These are phyloP conservation scores for Cucurbitaria berberidis DNA, from an alignment of 2,329 filamentous ascomycete species.

Conservation along the genomic window DNA sequence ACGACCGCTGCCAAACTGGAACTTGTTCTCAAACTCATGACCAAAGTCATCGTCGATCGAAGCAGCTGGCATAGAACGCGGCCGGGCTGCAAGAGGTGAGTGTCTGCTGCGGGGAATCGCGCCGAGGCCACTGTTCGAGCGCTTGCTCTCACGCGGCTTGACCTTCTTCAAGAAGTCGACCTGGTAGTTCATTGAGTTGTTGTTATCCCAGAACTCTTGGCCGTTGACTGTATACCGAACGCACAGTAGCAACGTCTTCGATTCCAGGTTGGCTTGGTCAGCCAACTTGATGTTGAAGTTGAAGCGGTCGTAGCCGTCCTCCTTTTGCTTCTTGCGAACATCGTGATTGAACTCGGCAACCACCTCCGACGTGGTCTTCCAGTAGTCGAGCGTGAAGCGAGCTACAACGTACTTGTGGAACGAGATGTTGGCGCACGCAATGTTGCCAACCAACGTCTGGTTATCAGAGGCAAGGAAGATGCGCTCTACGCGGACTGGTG, in stretches of 20 bases:
- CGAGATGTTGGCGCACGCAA: slow-evolving; percentile 85
- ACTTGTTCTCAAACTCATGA: slow-evolving; percentile 59
- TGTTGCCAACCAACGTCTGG: slow-evolving; percentile 80
- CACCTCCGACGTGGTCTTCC: slow-evolving; percentile 97
- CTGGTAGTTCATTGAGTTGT: slow-evolving; percentile 84
- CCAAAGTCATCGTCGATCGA: slow-evolving; percentile 74
- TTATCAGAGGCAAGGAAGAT: slow-evolving; percentile 89
- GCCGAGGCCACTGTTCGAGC: slow-evolving; percentile 57
- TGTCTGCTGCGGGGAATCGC: slow-evolving; percentile 58
- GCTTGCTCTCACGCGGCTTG: slow-evolving; percentile 58
- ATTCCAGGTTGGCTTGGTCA: slow-evolving; percentile 88
- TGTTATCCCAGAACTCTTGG: slow-evolving; percentile 95
- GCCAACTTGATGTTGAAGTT: slow-evolving; percentile 92
- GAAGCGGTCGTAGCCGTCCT: slow-evolving; percentile 82
- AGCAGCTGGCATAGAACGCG: slow-evolving; percentile 55
- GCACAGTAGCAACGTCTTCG: slow-evolving; percentile 92
- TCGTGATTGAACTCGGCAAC: slow-evolving; percentile 85
- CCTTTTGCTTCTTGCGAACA: slow-evolving; percentile 69
- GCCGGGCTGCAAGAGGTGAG: slow-evolving; percentile 54
- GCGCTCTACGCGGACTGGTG: slow-evolving; percentile 80
- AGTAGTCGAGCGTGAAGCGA: slow-evolving; percentile 95
- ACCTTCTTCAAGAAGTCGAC: slow-evolving; percentile 87
- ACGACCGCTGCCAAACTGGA: slow-evolving; percentile 51
- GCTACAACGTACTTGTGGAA: slow-evolving; percentile 91
- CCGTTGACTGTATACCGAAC: slow-evolving; percentile 85